Evolutionary conservation across 148 eudicot species (phyloP), one percentile per base, ranked within the genome.

Genomic region (Fagopyrum tataricum): DNA sequence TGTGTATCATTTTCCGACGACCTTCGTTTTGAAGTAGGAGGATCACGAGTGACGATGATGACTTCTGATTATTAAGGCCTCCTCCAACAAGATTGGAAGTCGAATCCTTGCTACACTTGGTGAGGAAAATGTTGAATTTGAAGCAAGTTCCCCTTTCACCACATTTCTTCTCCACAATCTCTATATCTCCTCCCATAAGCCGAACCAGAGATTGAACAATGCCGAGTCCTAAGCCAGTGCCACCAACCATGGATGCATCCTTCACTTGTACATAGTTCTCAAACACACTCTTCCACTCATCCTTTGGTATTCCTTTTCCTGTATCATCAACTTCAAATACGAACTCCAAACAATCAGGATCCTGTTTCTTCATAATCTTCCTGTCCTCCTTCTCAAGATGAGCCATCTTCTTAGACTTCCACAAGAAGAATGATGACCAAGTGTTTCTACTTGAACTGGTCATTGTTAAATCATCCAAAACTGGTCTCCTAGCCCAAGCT

Each of bases 221-320:
- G 47, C 97, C 97, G 40, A 91, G 96, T n/a, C 97, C 96, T 64
- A 91, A 78, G 59, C 98, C 98, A 10, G 97, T 91, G 78, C 98
- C 98, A 77, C 79, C 82, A n/a, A 76, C 82, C 43, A 79, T 84
- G 12, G 21, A 82, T 6, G 78, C 85, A 66, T 86, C 96, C 72
- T 84, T 88, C 11, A 94, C 87, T 70, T 94, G 98, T 62, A 88
- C 90, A 79, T 89, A 94, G 78, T 94, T 84, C 67, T 94, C 91
- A 58, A 94, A 94, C 40, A 94, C 88, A 2, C 76, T 74, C 37
- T 72, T 58, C 24, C 82, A 81, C 76, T 88, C 88, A 62, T 94
- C 98, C 62, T 81, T 87, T 5, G 97, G 97, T 20, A 94, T 88
- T 24, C 98, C 97, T 55, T 67, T 76, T 52, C 98, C 98, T 0